A percentile compares a stretch with the other conserved stretches of the same genome.
These are phyloP conservation scores for Pholiota conissans DNA, from an alignment of 768 basidiomycete species.

Conservation along the genomic window DNA sequence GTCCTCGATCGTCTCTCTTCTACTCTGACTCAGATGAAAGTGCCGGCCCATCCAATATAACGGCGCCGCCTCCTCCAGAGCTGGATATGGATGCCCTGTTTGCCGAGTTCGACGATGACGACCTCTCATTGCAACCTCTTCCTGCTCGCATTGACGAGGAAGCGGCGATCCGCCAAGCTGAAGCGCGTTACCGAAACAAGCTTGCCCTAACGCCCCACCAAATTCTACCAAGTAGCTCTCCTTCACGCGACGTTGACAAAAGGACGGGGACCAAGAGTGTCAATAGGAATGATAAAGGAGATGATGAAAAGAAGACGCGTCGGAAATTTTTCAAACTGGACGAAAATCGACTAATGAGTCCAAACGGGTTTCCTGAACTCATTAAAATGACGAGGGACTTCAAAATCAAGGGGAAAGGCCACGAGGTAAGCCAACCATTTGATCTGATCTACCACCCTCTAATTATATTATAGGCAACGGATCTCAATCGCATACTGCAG, in stretches of 20 bases:
- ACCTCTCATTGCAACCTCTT: constrained; percentile 45
- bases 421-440: constrained; percentile 61
- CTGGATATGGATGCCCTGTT: constrained; percentile 48
- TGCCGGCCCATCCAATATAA: constrained; percentile 31
- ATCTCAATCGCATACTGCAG: constrained; percentile 78
- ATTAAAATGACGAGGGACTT: constrained; percentile 77
- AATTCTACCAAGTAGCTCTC: constrained; percentile 50
- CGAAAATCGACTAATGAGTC: constrained; percentile 70
- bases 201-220: constrained; percentile 42
- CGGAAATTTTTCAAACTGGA: constrained; percentile 64
- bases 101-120: constrained; percentile 36
- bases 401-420: constrained; percentile 84
- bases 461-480: constrained; percentile 55
- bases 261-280: constrained; percentile 11
- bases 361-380: constrained; percentile 77
- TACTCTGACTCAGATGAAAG: constrained; percentile 58
- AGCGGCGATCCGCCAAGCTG: constrained; percentile 54
- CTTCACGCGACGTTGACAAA: constrained; percentile 34
- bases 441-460: not conserved
- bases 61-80: constrained; percentile 43
- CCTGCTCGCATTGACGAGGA: constrained; percentile 54
- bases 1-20: constrained; percentile 48
- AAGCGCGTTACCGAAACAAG: constrained; percentile 37
- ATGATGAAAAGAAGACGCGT: constrained; percentile 43
- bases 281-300: constrained; percentile 23